Base-by-base conservation (phyloP, 306 rosid genomes). In the Clitoria ternatea region DNA sequence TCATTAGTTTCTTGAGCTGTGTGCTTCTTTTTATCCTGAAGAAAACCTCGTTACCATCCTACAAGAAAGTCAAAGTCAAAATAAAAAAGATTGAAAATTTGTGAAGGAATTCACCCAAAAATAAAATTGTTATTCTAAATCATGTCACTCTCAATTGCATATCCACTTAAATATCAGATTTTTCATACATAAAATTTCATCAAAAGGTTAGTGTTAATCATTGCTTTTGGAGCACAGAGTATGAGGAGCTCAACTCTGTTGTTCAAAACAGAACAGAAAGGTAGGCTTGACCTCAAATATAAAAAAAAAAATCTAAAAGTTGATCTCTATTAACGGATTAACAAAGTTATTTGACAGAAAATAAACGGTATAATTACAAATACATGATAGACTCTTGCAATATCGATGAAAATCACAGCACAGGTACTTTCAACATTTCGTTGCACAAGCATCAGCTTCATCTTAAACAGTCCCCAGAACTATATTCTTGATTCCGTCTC, bases 11-110 rank as follows among this genome's bases (percentile, higher is more conserved):
- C 77, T 75, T 65, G 18, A 84, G 56, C 27, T 74, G 89, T n/a
- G 92, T 81, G 76, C 84, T 83, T 26, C 78, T 75, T 74, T 79
- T 86, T 14, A 89, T 89, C 70, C 85, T 80, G 30, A 82, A 89
- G 61, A 74, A 86, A 45, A 81, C 75, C 80, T 86, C 92, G 6
- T 77, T 81, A 0, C 90, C 88, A 66, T 88, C 90, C 90, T 88
- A 47, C 39, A 75, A 43, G 9, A 35, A 11, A 53, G 39, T 44
- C 72, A 69, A 39, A 4, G 10, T 11, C 10, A 47, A 32, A 23
- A 15, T 1, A 27, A 27, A 27, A 56, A 30, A 15, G 6, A 35
- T 50, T 6, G 26, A 27, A 3, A 27, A 0, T 1, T 26, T 39
- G 13, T 54, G 15, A 8, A 26, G 18, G 5, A 36, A 11, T 9